Evolutionary conservation across 192 early-diverging fungal species (phyloP), one percentile per base, ranked within the genome.

Genomic region (Linnemannia elongata): DNA sequence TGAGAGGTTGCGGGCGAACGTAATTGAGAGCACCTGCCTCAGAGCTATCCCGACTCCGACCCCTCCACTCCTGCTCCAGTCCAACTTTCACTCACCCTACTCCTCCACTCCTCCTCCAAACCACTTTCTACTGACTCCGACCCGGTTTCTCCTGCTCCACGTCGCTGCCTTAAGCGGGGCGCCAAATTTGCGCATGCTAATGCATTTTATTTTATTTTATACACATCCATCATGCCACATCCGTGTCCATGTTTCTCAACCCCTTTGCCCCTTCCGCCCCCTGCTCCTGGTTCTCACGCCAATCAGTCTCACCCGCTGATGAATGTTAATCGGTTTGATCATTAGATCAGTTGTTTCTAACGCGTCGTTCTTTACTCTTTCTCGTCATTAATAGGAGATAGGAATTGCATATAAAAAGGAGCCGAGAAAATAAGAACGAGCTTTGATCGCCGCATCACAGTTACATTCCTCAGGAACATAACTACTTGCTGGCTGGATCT

Each of bases 401-500:
- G 60, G 60, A 66, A 30, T 33, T 66, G 27, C 69, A 71, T 41
- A 71, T 71, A 42, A 27, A 75, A 39, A 80, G 71, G 49, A 76
- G 45, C 44, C 20, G 74, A 82, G 73, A 75, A 76, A 13, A 70
- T 5, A 18, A 76, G 30, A 66, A 30, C 66, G 52, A 44, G 36
- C 22, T 49, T 54, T 71, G 81, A 82, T 82, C 81, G 81, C 75
- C 55, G 69, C 47, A 52, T 52, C 49, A 30, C 60, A 71, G 75
- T 76, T 69, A 44, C 5, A 55, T 75, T 72, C 60, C 38, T 71
- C 27, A 73, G 54, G 70, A 73, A 35, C 6, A 66, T 66, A 66
- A 69, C 72, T 63, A 80, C 63, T 74, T 72, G 52, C 74, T 63
- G 75, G 81, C 81, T 77, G 47, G 70, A 82, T 82, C 82, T 74